Percentiles rank a stretch among this genome's conserved stretches.
Conservation (phyloP, 768 basidiomycete species). For the Pholiota microspora region DNA sequence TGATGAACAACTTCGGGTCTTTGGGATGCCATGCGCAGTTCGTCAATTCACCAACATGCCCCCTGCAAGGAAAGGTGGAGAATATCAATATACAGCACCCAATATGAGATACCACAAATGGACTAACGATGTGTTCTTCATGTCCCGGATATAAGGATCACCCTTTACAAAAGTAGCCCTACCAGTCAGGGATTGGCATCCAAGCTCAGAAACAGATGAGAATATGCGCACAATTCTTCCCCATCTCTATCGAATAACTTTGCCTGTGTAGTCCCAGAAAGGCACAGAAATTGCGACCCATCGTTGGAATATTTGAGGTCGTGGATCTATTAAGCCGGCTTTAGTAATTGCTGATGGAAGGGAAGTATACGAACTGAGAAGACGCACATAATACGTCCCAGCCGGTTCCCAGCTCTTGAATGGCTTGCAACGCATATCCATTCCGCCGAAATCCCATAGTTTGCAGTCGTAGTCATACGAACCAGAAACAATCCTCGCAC, state of each 20-base stretch:
- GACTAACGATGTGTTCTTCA: slow-evolving; percentile 95
- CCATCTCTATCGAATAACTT: slow-evolving; percentile 93
- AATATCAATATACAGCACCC: not conserved
- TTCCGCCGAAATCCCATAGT: slow-evolving; percentile 99
- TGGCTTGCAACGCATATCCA: slow-evolving; percentile 86
- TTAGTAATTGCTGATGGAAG: slow-evolving; percentile 8
- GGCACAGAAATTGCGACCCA: slow-evolving; percentile 80
- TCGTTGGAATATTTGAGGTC: slow-evolving; percentile 89
- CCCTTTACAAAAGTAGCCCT: slow-evolving; percentile 88
- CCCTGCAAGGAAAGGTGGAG: slow-evolving; percentile 44
- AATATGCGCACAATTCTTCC: slow-evolving; percentile 75
- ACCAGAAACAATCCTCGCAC: slow-evolving; percentile 87
- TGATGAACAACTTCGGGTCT: slow-evolving; percentile 81
- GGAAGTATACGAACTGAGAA: slow-evolving; percentile 10
- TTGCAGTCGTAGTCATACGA: slow-evolving; percentile 98
- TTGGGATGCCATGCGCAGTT: slow-evolving; percentile 94
- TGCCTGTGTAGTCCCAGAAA: slow-evolving; percentile 86
- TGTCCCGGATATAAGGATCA: slow-evolving; percentile 97
- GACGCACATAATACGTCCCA: slow-evolving; percentile 84
- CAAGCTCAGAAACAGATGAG: slow-evolving; percentile 20
- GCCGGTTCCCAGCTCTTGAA: slow-evolving; percentile 97
- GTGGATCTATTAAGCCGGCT: slow-evolving; percentile 58
- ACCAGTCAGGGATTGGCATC: slow-evolving; percentile 48
- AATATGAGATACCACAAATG: slow-evolving; percentile 3
- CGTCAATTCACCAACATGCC: slow-evolving; percentile 91